Base-by-base conservation (phyloP, 352 stramenopile genomes). In the Phytophthora pluvialis region DNA sequence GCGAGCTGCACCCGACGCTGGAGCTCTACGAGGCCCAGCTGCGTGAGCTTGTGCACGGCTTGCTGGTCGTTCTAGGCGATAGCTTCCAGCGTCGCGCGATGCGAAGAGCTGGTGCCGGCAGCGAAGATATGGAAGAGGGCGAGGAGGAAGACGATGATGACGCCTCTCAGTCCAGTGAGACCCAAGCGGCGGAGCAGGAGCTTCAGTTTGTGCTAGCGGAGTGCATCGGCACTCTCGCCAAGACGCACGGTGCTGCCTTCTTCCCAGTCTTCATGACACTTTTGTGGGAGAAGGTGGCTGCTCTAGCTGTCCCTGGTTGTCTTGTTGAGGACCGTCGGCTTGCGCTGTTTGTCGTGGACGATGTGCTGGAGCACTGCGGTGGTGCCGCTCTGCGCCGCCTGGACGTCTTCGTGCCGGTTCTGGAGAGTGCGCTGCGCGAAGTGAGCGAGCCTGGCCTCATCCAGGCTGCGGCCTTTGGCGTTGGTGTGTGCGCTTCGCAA, bases 331-430 rank as follows among this genome's bases (percentile, higher is more conserved):
- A 95, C 67, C 85, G 87, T 54, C 88, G 91, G 35, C 77, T 93
- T n/a, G 87, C 87, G 36, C 54, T 95, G 13, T 95, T 91, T 72
- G 88, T 95, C n/a, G 64, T 95, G 29, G 87, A 95, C 60, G 87
- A 95, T 59, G 87, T 95, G 15, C 64, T 95, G 21, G 87, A 95
- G 67, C 70, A 93, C 72, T 92, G 87, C 38, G 80, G 83, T 21
- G 64, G 45, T 10, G 57, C 73, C 7, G 81, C 81, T 3, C 77
- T 89, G 68, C 50, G 68, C 32, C 65, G 75, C 26, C 64, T 90
- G 6, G 82, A 92, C 48, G 62, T 75, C 25, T 93, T 95, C 57
- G 36, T 94, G 42, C 85, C 87, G 9, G 54, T 93, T 29, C 61
- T 95, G 7, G 58, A 89, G 15, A 81, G 80, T 31, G 83, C 87